A percentile compares a stretch with the other conserved stretches of the same genome.
phyloP scores from a whole-genome alignment of 805 yeast species.

The Ascoidea tarda region DNA sequence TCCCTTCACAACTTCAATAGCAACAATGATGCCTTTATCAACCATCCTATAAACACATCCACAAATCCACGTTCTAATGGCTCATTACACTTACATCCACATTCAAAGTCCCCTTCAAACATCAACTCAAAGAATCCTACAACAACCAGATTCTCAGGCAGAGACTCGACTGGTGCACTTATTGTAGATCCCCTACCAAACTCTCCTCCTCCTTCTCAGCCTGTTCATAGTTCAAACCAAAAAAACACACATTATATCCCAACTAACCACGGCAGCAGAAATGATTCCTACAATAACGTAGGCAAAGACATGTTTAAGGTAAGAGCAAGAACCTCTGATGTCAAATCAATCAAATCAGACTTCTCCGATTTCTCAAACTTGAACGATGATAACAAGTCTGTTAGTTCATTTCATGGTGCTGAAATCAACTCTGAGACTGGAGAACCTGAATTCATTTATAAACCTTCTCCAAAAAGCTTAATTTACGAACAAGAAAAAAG shows the following conservation, averaged over 20 bases:
- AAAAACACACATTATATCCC: neutral
- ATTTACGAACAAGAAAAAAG: neutral
- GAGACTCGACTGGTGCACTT: neutral
- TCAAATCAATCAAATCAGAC: conserved; percentile 5
- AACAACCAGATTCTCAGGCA: too few relatives aligned
- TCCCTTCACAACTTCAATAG: neutral
- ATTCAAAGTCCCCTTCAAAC: neutral
- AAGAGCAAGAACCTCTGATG: conserved; percentile 6
- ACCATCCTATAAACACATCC: neutral
- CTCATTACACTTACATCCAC: neutral
- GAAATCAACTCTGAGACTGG: conserved; percentile 8
- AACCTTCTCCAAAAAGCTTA: neutral
- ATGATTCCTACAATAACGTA: conserved; percentile 6
- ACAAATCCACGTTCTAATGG: neutral
- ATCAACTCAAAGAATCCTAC: neutral
- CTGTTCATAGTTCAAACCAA: too few relatives aligned
- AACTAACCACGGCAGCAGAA: neutral
- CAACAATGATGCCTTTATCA: neutral
- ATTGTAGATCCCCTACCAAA: neutral
- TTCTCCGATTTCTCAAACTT: neutral
- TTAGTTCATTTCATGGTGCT: conserved; percentile 3
- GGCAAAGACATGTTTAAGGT: conserved; percentile 6
- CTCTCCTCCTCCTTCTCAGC: neutral
- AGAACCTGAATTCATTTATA: conserved; percentile 6
- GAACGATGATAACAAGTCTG: conserved; percentile 1